Percentiles rank a stretch among this genome's conserved stretches.
Evolutionary conservation across 306 rosid species (phyloP).

Genomic region (Prinsepia uniflora): DNA sequence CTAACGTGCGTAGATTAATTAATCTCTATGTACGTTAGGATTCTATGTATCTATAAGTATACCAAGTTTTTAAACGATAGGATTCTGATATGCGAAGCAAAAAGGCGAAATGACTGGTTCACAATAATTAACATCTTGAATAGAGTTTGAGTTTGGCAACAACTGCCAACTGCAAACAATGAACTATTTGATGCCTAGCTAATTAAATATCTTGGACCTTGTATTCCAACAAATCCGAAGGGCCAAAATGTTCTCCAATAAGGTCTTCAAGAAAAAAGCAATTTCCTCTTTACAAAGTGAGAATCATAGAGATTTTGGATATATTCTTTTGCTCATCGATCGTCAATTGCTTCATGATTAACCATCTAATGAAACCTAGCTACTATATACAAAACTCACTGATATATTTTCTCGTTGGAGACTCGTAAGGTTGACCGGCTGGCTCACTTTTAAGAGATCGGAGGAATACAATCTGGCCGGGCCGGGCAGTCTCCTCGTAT

Average conservation of each 20-base stretch:
- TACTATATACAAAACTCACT: neutral
- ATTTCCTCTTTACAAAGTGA: neutral
- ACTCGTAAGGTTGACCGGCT: neutral
- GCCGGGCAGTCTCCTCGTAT: too few relatives aligned
- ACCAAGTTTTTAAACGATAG: too few relatives aligned
- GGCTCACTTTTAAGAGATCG: neutral
- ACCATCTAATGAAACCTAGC: too few relatives aligned
- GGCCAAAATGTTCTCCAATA: conserved; percentile 6
- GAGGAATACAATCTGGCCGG: neutral
- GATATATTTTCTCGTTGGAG: neutral
- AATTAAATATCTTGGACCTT: neutral
- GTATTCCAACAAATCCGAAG: conserved; percentile 18
- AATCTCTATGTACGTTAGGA: neutral
- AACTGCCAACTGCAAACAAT: neutral
- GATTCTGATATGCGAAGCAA: too few relatives aligned
- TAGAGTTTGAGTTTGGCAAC: neutral
- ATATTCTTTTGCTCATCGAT: too few relatives aligned
- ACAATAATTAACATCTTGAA: conserved; percentile 14
- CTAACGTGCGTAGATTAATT: neutral
- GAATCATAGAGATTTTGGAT: too few relatives aligned
- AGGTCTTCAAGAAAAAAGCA: conserved; percentile 2
- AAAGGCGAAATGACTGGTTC: conserved; percentile 17
- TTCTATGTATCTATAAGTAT: too few relatives aligned
- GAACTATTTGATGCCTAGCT: conserved; percentile 1
- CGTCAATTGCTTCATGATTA: too few relatives aligned